These are phyloP conservation scores for Aureobasidium sp. DNA, from an alignment of 2,329 filamentous ascomycete genomes.

Conservation along the genomic window DNA sequence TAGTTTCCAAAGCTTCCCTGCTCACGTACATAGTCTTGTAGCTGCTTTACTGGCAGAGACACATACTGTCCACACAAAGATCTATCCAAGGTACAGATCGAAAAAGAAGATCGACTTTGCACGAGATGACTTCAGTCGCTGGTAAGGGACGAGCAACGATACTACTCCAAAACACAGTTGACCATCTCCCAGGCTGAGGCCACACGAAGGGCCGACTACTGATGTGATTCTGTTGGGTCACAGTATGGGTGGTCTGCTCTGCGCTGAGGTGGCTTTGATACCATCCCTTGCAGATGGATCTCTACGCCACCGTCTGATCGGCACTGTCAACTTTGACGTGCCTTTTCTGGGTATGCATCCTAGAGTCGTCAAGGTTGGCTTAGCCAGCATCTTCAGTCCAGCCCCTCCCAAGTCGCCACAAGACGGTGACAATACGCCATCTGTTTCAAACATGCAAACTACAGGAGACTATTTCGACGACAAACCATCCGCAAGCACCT, in stretches of 20 bases:
- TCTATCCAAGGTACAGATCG: constrained; percentile 74
- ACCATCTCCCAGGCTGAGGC: constrained; percentile 51
- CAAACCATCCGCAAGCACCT: not conserved
- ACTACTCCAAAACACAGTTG: not conserved
- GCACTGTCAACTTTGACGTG: constrained; percentile 74
- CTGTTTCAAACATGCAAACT: not conserved
- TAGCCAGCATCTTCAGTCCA: constrained; percentile 66
- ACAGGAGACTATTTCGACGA: constrained; percentile 3
- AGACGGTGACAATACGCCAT: not conserved
- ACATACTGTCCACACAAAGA: constrained; percentile 79
- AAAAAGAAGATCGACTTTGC: constrained; percentile 66
- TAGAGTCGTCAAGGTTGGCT: constrained; percentile 73
- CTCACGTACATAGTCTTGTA: constrained; percentile 73
- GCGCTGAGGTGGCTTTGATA: constrained; percentile 70
- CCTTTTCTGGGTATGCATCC: constrained; percentile 86
- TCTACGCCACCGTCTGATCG: constrained; percentile 70
- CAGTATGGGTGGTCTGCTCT: constrained; percentile 80
- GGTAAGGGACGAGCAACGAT: constrained; percentile 39
- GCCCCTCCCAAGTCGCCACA: constrained; percentile 5
- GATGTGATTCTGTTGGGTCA: constrained; percentile 81
- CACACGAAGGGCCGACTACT: constrained; percentile 65
- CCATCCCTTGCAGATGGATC: constrained; percentile 29
- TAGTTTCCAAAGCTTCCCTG: constrained; percentile 81
- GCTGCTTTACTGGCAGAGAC: constrained; percentile 60
- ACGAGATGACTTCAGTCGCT: constrained; percentile 73